Conservation (phyloP, 805 yeast species). For the Sugiyamaella qingdaonensis region DNA sequence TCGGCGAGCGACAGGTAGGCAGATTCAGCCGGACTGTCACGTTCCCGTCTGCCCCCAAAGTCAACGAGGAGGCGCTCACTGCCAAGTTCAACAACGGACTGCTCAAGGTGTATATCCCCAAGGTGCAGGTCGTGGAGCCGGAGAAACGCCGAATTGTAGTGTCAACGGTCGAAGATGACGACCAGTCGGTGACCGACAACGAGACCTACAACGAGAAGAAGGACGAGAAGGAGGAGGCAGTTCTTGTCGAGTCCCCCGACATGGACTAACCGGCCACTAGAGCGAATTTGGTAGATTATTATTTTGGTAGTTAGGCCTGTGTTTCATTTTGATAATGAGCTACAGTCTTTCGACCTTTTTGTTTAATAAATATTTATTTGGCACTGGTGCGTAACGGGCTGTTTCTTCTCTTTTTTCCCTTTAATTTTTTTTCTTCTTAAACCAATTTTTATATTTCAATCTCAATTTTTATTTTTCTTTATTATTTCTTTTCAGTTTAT, state of each 20-base stretch:
- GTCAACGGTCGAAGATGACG: constrained; percentile 22
- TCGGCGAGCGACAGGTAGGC: constrained; percentile 54
- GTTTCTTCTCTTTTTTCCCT: too few species aligned
- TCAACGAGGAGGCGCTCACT: constrained; percentile 49
- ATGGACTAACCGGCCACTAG: not conserved
- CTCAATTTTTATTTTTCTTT: too few species aligned
- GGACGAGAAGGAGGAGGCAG: constrained; percentile 10
- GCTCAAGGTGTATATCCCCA: constrained; percentile 50
- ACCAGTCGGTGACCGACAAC: not conserved
- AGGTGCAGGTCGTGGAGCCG: constrained; percentile 33
- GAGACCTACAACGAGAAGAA: not conserved
- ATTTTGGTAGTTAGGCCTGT: too few species aligned
- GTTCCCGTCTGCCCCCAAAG: constrained; percentile 50
- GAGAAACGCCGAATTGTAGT: constrained; percentile 29
- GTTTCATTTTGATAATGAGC: too few species aligned
- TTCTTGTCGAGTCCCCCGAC: constrained; percentile 11
- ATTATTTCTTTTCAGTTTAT: too few species aligned
- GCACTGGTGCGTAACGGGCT: too few species aligned
- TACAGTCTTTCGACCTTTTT: too few species aligned
- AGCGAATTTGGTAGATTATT: not conserved
- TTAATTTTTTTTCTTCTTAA: too few species aligned
- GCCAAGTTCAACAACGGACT: constrained; percentile 54
- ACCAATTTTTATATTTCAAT: too few species aligned
- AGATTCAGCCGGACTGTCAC: constrained; percentile 53
- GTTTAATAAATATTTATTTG: too few species aligned